Evolutionary conservation across 2,329 filamentous ascomycete species (phyloP).

Genomic region (Zymoseptoria pseudotritici): DNA sequence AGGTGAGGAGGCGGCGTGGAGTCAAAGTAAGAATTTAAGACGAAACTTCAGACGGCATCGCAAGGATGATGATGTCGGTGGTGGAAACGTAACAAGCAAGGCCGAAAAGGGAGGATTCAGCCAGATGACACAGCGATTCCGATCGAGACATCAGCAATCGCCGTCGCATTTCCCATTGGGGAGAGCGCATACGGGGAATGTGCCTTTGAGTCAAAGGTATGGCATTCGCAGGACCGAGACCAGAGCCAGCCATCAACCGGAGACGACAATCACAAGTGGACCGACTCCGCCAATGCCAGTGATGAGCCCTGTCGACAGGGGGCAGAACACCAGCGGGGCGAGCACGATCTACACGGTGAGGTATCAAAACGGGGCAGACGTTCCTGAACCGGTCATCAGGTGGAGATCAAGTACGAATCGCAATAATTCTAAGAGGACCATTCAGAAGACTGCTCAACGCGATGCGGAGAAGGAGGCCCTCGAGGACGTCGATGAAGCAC

Average conservation of each 20-base stretch:
- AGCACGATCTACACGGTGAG: constrained; percentile 59
- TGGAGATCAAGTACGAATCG: constrained; percentile 17
- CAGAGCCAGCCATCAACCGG: constrained; percentile 1
- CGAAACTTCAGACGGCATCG: constrained; percentile 24
- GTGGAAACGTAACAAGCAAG: constrained; percentile 18
- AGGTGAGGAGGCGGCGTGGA: constrained; percentile 48
- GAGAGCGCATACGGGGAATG: constrained; percentile 23
- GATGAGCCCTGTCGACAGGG: constrained; percentile 51
- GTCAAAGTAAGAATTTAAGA: constrained; percentile 33
- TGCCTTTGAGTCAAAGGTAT: constrained; percentile 7
- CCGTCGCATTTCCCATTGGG: constrained; percentile 28
- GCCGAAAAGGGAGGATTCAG: constrained; percentile 22
- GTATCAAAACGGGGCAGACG: constrained; percentile 49
- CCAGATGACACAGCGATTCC: constrained; percentile 22
- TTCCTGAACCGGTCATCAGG: constrained; percentile 31
- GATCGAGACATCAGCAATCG: constrained; percentile 17
- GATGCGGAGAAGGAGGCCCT: constrained; percentile 20
- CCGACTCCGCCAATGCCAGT: constrained; percentile 40
- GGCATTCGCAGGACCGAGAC: not conserved
- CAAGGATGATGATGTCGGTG: constrained; percentile 25
- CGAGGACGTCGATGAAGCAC: constrained; percentile 17
- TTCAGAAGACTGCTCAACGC: not conserved
- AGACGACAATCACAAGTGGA: constrained; percentile 7
- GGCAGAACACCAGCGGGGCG: constrained; percentile 54
- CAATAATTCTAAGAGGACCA: constrained; percentile 3